A percentile compares a stretch with the other conserved stretches of the same genome.
These are phyloP conservation scores for Boletus speciosus DNA, from an alignment of 768 basidiomycete genomes.

Conservation along the genomic window DNA sequence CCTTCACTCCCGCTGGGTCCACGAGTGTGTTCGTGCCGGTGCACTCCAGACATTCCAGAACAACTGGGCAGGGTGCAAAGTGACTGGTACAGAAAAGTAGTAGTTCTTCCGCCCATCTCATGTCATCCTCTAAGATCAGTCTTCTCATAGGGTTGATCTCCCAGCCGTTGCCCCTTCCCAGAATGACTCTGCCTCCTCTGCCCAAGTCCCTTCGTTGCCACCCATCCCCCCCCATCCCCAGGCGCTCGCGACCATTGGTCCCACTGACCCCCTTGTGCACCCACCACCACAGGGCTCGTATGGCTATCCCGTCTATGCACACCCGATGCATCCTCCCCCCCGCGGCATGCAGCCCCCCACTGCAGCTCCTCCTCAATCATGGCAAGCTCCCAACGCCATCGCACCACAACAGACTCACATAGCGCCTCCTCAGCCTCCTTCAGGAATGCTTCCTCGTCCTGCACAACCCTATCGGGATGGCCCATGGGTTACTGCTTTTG, in stretches of 20 bases:
- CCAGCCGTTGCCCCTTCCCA: slow-evolving; percentile 17
- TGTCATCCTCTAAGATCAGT: background rate
- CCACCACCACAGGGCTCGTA: slow-evolving; percentile 29
- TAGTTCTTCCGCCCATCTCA: slow-evolving; percentile 14
- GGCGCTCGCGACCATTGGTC: slow-evolving; percentile 27
- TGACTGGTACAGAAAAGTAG: slow-evolving; percentile 71
- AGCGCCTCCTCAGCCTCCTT: slow-evolving; percentile 43
- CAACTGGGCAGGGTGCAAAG: slow-evolving; percentile 80
- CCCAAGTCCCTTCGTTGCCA: slow-evolving; percentile 24
- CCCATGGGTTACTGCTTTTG: slow-evolving; percentile 55
- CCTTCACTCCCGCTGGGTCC: slow-evolving; percentile 70
- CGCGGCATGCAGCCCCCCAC: slow-evolving; percentile 45
- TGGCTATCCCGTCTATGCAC: slow-evolving; percentile 37
- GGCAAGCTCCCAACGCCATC: slow-evolving; percentile 61
- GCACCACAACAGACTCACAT: slow-evolving; percentile 65
- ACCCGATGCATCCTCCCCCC: slow-evolving; percentile 37
- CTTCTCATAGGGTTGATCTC: slow-evolving; percentile 23
- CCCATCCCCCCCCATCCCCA: slow-evolving; percentile 28
- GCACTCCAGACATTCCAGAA: slow-evolving; percentile 70
- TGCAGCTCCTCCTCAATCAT: slow-evolving; percentile 54
- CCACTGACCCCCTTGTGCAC: slow-evolving; percentile 28
- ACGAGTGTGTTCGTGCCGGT: slow-evolving; percentile 68
- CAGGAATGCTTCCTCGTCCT: slow-evolving; percentile 46
- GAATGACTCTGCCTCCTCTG: slow-evolving; percentile 24
- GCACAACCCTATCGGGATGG: slow-evolving; percentile 45